A percentile compares a stretch with the other conserved stretches of the same genome.
These are phyloP conservation scores for Sanghuangporus weigelae DNA, from an alignment of 1,284 basidiomycete genomes.

Conservation along the genomic window DNA sequence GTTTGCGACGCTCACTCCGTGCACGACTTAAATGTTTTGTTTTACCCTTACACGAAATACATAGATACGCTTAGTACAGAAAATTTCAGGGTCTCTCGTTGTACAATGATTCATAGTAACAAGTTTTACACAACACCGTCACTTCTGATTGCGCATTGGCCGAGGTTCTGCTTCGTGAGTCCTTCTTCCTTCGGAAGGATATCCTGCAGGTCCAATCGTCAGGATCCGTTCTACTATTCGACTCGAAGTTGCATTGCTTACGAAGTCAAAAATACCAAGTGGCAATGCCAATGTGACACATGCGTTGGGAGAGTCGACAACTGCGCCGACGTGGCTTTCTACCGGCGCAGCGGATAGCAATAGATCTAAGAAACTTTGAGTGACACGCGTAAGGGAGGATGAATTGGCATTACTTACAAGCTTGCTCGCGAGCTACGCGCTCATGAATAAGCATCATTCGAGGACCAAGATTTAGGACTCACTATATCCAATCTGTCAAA, in stretches of 20 bases:
- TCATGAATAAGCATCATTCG: neutral
- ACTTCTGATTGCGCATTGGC: constrained; percentile 61
- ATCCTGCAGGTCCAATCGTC: constrained; percentile 35
- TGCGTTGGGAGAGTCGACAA: constrained; percentile 75
- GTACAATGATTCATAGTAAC: neutral
- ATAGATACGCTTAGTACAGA: neutral
- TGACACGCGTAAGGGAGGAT: neutral
- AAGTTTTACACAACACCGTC: constrained; percentile 41
- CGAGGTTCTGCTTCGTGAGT: constrained; percentile 49
- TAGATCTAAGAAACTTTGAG: constrained; percentile 40
- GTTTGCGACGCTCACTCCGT: neutral
- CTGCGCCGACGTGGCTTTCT: constrained; percentile 69
- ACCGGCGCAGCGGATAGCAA: constrained; percentile 72
- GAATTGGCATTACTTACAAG: constrained; percentile 40
- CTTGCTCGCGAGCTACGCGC: constrained; percentile 58
- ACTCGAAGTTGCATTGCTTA: constrained; percentile 27
- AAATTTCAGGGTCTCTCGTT: neutral
- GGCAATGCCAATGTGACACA: constrained; percentile 71
- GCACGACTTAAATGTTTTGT: neutral
- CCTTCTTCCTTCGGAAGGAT: constrained; percentile 61
- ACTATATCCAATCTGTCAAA: constrained; percentile 58
- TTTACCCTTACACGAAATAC: neutral
- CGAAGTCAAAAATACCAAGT: constrained; percentile 68
- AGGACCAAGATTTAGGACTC: constrained; percentile 24
- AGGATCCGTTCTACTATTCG: neutral